A percentile compares a stretch with the other conserved stretches of the same genome.
phyloP scores from a whole-genome alignment of 2,329 filamentous ascomycete genomes.

The Dactylellina sp. region DNA sequence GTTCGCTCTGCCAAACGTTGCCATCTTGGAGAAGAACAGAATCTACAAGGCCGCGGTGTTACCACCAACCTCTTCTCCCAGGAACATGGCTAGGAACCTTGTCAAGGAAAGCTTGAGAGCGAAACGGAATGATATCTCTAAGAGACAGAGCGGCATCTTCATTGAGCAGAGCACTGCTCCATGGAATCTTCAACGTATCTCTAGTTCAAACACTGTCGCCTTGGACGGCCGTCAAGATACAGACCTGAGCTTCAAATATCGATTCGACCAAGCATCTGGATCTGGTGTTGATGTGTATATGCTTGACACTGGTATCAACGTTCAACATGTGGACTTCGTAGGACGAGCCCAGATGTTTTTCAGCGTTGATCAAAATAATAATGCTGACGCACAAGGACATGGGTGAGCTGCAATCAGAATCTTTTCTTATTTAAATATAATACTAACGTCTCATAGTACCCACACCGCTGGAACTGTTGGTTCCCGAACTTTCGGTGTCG shows the following conservation, averaged over 20 bases:
- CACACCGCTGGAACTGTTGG: slow-evolving; percentile 60
- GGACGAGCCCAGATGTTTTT: slow-evolving; percentile 59
- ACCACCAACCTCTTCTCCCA: slow-evolving; percentile 41
- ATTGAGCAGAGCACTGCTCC: slow-evolving; percentile 57
- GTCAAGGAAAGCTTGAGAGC: slow-evolving; percentile 54
- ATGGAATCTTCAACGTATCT: slow-evolving; percentile 62
- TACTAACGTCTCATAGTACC: slow-evolving; percentile 44
- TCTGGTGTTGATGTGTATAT: slow-evolving; percentile 66
- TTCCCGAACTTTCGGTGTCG: slow-evolving; percentile 65
- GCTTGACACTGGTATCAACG: slow-evolving; percentile 66
- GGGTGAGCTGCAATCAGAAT: slow-evolving; percentile 68
- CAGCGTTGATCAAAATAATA: slow-evolving; percentile 64
- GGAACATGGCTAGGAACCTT: slow-evolving; percentile 55
- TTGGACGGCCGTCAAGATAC: slow-evolving; percentile 59
- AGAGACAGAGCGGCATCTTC: slow-evolving; percentile 40
- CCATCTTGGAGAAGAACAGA: slow-evolving; percentile 46
- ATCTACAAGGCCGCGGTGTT: slow-evolving; percentile 47
- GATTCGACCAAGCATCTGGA: slow-evolving; percentile 62
- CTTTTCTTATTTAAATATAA: neutral
- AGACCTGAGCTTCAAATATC: slow-evolving; percentile 63
- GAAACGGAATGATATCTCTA: slow-evolving; percentile 29
- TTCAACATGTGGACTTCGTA: slow-evolving; percentile 60
- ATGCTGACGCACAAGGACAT: slow-evolving; percentile 66
- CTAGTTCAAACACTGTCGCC: slow-evolving; percentile 59
- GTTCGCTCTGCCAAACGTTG: slow-evolving; percentile 52